Conservation (phyloP, 1,284 basidiomycete species). For the Moesziomyces parantarcticus region DNA sequence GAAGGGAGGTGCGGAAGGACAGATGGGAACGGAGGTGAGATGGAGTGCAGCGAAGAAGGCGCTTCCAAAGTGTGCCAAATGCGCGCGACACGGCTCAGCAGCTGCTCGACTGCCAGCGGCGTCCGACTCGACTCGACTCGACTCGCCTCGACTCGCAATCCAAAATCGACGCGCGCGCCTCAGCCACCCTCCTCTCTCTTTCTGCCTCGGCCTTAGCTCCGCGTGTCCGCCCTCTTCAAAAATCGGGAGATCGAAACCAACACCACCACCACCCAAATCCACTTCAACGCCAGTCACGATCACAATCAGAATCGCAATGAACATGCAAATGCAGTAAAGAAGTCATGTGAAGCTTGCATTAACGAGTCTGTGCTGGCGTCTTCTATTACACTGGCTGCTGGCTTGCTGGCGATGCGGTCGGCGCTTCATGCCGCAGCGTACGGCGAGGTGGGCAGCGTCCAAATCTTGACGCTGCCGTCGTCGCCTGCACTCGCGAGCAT, state of each 20-base stretch:
- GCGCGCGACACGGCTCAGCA: no score
- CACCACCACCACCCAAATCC: neutral
- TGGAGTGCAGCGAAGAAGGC: slow-evolving; percentile 2
- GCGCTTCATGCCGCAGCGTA: slow-evolving; percentile 11
- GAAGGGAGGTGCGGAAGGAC: slow-evolving; percentile 1
- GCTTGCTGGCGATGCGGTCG: neutral
- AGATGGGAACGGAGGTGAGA: neutral
- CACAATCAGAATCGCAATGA: no score
- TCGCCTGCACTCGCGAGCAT: slow-evolving; percentile 82
- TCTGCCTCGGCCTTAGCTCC: neutral
- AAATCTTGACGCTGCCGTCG: slow-evolving; percentile 79
- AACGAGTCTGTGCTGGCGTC: neutral
- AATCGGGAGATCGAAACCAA: slow-evolving; percentile 4
- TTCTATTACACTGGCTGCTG: neutral
- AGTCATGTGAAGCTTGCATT: neutral
- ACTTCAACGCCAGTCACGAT: neutral
- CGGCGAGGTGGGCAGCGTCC: slow-evolving; percentile 69
- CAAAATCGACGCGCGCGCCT: neutral
- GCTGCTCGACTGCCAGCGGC: no score
- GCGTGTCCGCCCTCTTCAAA: neutral
- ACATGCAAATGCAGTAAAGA: neutral
- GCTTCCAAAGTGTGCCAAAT: no score
- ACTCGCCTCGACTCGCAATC: neutral
- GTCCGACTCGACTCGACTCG: no score
- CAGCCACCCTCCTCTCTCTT: neutral